phyloP scores from a whole-genome alignment of 306 rosid genomes.

The Acacia confusa region DNA sequence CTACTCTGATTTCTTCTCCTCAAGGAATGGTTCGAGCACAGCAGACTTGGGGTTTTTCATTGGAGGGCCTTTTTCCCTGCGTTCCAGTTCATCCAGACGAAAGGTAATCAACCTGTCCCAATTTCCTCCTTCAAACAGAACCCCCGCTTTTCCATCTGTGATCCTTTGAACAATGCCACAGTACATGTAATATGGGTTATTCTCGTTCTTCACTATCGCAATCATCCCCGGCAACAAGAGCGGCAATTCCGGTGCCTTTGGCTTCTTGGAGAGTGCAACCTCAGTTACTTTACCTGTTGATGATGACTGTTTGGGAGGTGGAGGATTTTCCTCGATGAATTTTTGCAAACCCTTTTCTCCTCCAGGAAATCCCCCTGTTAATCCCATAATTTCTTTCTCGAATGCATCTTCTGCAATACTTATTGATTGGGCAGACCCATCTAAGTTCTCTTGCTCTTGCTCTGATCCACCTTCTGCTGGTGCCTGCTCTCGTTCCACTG shows the following conservation, averaged over 20 bases:
- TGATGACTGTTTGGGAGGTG: slow-evolving; percentile 59
- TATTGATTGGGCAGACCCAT: neutral
- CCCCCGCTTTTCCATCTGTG: slow-evolving; percentile 75
- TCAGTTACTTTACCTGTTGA: slow-evolving; percentile 22
- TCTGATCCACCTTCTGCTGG: slow-evolving; percentile 23
- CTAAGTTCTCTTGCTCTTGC: slow-evolving; percentile 41
- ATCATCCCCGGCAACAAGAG: slow-evolving; percentile 58
- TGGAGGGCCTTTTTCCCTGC: slow-evolving; percentile 95
- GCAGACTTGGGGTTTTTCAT: slow-evolving; percentile 80
- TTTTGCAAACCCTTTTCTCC: slow-evolving; percentile 77
- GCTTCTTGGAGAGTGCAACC: slow-evolving; percentile 35
- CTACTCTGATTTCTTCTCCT: slow-evolving; percentile 46
- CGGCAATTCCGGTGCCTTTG: slow-evolving; percentile 69
- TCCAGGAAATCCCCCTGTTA: slow-evolving; percentile 95
- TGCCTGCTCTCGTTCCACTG: slow-evolving; percentile 32
- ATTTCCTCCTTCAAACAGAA: slow-evolving; percentile 74
- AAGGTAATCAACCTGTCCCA: slow-evolving; percentile 79
- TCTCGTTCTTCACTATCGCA: slow-evolving; percentile 47
- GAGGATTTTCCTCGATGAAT: slow-evolving; percentile 80
- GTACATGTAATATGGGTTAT: slow-evolving; percentile 62
- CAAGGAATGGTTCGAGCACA: slow-evolving; percentile 69
- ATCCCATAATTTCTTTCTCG: slow-evolving; percentile 90
- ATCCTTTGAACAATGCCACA: slow-evolving; percentile 72
- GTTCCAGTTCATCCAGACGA: slow-evolving; percentile 74
- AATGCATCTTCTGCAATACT: slow-evolving; percentile 59